Conservation (phyloP, 345 rosid genomes). For the Populus pruinosa region DNA sequence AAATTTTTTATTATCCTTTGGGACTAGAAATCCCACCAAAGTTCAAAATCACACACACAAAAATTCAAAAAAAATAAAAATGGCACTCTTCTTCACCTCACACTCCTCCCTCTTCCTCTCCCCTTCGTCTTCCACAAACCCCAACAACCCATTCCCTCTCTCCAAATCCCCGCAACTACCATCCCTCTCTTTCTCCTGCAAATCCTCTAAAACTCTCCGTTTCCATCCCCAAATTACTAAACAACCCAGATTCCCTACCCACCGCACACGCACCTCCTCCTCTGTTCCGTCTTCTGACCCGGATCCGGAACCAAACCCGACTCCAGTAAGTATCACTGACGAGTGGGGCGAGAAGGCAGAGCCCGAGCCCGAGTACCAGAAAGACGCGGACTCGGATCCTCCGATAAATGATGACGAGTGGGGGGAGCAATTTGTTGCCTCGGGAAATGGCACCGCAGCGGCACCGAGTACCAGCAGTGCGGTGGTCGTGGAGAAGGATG, state of each 20-base stretch:
- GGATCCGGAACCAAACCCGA: conserved; percentile 4
- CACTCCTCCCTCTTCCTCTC: conserved; percentile 19
- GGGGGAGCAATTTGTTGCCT: conserved; percentile 39
- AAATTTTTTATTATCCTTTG: background rate
- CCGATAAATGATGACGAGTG: conserved; percentile 82
- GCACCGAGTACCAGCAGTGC: background rate
- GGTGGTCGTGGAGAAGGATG: conserved; percentile 18
- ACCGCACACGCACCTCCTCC: conserved; percentile 14
- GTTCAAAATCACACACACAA: background rate
- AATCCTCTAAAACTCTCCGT: conserved; percentile 12
- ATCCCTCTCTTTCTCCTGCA: conserved; percentile 11
- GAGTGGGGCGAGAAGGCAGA: conserved; percentile 83
- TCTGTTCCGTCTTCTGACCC: background rate
- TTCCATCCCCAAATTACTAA: background rate
- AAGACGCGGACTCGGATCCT: conserved; percentile 64
- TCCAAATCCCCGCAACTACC: background rate
- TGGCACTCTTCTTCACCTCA: conserved; percentile 41
- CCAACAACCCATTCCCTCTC: background rate
- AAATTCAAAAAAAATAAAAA: background rate
- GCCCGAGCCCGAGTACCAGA: conserved; percentile 35
- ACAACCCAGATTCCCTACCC: conserved; percentile 8
- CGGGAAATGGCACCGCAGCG: conserved; percentile 43
- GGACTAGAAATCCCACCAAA: background rate
- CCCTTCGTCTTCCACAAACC: background rate
- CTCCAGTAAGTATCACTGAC: conserved; percentile 38